These are phyloP conservation scores for Wickerhamiella lipophila DNA, from an alignment of 805 yeast species.

Conservation along the genomic window DNA sequence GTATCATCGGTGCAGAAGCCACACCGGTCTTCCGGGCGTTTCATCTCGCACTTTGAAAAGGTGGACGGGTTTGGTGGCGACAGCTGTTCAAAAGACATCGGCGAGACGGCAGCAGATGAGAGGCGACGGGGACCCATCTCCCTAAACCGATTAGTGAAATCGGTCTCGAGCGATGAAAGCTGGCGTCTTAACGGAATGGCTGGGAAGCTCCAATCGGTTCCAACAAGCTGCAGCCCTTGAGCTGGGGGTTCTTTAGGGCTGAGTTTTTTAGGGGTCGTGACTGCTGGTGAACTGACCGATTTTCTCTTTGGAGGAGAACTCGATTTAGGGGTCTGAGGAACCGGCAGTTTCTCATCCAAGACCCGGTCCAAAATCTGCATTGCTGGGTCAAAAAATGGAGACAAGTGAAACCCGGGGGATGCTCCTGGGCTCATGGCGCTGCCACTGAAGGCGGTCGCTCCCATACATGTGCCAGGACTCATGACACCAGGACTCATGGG, in stretches of 20 bases:
- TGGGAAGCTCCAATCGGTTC: constrained; percentile 21
- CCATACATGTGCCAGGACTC: not conserved
- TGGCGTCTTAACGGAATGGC: constrained; percentile 22
- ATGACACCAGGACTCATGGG: constrained; percentile 5
- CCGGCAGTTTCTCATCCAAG: constrained; percentile 28
- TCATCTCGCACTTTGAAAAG: constrained; percentile 17
- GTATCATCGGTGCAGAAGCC: constrained; percentile 90
- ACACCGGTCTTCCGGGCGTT: constrained; percentile 45
- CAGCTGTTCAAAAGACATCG: not conserved
- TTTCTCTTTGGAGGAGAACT: constrained; percentile 5
- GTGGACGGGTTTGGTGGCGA: not conserved
- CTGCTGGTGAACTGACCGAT: not conserved
- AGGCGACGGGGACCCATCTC: constrained; percentile 29
- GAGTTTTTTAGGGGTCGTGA: not conserved
- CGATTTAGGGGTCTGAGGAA: constrained; percentile 13
- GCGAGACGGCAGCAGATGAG: constrained; percentile 44
- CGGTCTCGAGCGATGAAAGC: constrained; percentile 18
- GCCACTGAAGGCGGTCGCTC: constrained; percentile 1
- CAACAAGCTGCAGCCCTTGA: constrained; percentile 18
- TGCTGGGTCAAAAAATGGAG: constrained; percentile 7
- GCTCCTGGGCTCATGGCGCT: constrained; percentile 22
- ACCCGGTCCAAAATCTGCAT: constrained; percentile 28
- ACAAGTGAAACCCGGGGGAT: constrained; percentile 2
- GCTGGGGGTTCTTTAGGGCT: constrained; percentile 12
- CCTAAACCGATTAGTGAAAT: constrained; percentile 18